Percentiles rank a stretch among this genome's conserved stretches.
Conservation (phyloP, 257 asterid genomes). For the Plectranthus barbatus region DNA sequence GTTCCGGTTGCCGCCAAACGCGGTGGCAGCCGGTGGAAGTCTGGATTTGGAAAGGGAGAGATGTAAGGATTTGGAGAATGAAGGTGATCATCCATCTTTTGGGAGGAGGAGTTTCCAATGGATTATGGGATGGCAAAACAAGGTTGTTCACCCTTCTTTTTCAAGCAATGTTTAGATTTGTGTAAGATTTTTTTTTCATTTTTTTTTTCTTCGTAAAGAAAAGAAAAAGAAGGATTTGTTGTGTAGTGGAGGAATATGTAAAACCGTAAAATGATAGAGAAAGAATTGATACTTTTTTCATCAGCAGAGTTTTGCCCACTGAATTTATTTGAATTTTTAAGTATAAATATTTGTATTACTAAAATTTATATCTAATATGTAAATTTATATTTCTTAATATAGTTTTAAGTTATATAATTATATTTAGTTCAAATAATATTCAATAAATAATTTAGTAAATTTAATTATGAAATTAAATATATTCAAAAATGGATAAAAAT, state of each 20-base stretch:
- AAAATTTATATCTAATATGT: too few species aligned
- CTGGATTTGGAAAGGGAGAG: slow-evolving; percentile 40
- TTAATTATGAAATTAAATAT: too few species aligned
- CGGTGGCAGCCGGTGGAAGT: slow-evolving; percentile 25
- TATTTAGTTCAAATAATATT: too few species aligned
- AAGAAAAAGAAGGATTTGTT: neutral
- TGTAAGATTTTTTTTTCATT: neutral
- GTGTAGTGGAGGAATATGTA: neutral
- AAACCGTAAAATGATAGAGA: neutral
- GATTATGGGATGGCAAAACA: slow-evolving; percentile 62
- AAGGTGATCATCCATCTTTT: slow-evolving; percentile 46
- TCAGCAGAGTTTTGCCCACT: neutral
- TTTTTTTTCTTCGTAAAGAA: neutral
- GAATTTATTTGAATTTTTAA: too few species aligned
- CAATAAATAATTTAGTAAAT: too few species aligned
- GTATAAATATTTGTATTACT: too few species aligned
- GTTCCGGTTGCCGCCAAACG: slow-evolving; percentile 37
- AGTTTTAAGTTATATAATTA: too few species aligned
- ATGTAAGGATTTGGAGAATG: slow-evolving; percentile 40
- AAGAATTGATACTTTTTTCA: neutral
- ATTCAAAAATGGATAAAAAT: too few species aligned
- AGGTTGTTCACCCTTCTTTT: slow-evolving; percentile 43
- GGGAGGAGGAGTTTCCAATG: slow-evolving; percentile 57
- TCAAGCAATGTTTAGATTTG: slow-evolving; percentile 37
- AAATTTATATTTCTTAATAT: too few species aligned